Evolutionary conservation across 768 basidiomycete genomes (phyloP).

Genomic region (Leccinum pellstonianum): DNA sequence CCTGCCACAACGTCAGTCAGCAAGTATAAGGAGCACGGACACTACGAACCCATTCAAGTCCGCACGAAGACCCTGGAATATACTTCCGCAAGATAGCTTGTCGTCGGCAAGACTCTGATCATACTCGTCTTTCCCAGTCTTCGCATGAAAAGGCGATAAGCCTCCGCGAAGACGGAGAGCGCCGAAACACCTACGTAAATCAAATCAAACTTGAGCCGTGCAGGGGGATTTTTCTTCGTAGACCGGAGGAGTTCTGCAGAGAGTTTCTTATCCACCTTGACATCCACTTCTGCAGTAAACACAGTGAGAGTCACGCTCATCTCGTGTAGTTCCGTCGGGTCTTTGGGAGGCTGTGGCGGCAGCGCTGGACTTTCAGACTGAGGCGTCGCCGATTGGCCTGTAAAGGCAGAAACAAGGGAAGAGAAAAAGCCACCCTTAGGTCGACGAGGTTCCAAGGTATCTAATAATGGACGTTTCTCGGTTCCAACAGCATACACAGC

Average conservation of each 20-base stretch:
- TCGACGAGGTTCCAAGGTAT: conserved; percentile 32
- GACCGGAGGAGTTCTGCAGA: conserved; percentile 77
- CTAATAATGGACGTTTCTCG: conserved; percentile 42
- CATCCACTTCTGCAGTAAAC: conserved; percentile 46
- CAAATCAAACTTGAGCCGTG: conserved; percentile 69
- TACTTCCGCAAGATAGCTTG: conserved; percentile 63
- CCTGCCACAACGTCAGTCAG: conserved; percentile 6
- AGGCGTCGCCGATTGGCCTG: conserved; percentile 14
- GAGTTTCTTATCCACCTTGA: conserved; percentile 63
- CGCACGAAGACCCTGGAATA: conserved; percentile 85
- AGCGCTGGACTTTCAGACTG: conserved; percentile 9
- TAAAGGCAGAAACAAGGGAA: conserved; percentile 32
- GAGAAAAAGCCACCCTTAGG: conserved; percentile 47
- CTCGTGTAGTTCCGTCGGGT: conserved; percentile 24
- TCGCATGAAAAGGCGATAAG: conserved; percentile 6
- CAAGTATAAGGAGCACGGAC: background rate
- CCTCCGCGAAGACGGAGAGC: background rate
- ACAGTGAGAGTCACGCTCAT: conserved; percentile 33
- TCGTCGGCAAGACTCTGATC: conserved; percentile 73
- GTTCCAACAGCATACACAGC: conserved; percentile 12
- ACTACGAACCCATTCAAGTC: conserved; percentile 73
- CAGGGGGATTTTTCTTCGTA: conserved; percentile 93
- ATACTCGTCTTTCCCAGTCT: conserved; percentile 84
- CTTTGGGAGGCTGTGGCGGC: conserved; percentile 19
- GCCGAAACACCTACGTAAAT: conserved; percentile 52